Percentiles rank a stretch among this genome's conserved stretches.
phyloP scores from a whole-genome alignment of 1,139 yeast species.

The Blastobotrys persicus region DNA sequence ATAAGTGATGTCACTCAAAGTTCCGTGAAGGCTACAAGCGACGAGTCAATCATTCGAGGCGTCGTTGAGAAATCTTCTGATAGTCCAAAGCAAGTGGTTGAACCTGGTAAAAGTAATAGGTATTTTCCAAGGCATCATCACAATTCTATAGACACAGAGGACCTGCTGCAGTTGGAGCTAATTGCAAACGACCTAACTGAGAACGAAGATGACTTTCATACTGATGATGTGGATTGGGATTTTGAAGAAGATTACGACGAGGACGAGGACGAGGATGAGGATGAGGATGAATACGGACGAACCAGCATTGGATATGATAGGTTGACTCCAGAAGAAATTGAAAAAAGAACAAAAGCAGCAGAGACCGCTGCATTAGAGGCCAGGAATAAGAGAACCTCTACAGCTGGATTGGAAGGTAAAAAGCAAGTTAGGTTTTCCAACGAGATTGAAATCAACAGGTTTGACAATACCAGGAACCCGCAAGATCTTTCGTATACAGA shows the following conservation, averaged over 20 bases:
- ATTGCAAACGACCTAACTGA: constrained; percentile 55
- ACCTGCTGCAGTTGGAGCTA: constrained; percentile 50
- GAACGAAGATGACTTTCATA: constrained; percentile 39
- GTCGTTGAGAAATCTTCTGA: no score
- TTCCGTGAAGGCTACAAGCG: no score
- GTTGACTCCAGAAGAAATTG: constrained; percentile 20
- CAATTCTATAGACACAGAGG: constrained; percentile 47
- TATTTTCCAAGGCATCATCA: constrained; percentile 3
- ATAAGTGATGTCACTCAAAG: no score
- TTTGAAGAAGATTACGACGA: constrained; percentile 42
- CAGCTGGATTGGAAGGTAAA: constrained; percentile 14
- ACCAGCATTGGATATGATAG: constrained; percentile 26
- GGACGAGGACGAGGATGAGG: constrained; percentile 38
- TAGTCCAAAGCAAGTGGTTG: constrained; percentile 2
- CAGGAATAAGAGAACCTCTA: constrained; percentile 4
- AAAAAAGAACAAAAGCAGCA: constrained; percentile 10
- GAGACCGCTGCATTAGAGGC: constrained; percentile 11
- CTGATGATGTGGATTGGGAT: constrained; percentile 44
- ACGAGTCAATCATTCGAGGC: no score
- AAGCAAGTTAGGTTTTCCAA: constrained; percentile 35
- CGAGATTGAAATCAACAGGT: constrained; percentile 36
- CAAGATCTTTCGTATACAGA: not conserved
- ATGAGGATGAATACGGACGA: constrained; percentile 42
- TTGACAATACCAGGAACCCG: constrained; percentile 24
- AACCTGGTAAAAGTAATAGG: not conserved